These are phyloP conservation scores for Acacia melanoxylon DNA, from an alignment of 306 rosid species.

Conservation along the genomic window DNA sequence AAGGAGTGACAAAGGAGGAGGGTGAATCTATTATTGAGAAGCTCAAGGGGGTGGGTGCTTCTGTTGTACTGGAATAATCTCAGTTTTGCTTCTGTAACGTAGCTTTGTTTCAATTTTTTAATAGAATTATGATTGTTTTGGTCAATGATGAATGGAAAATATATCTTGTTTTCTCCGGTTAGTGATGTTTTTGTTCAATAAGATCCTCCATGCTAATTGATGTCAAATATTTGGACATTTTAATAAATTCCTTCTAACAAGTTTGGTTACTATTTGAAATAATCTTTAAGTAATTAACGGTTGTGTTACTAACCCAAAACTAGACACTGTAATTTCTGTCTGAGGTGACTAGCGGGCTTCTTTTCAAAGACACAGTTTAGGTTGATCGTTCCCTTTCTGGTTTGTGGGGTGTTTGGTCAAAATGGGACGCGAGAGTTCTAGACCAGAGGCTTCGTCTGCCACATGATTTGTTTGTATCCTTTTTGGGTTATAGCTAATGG, in stretches of 20 bases:
- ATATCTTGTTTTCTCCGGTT: not conserved
- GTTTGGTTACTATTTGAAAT: not conserved
- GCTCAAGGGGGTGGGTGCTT: constrained; percentile 51
- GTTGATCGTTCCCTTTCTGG: not conserved
- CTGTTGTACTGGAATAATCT: constrained; percentile 44
- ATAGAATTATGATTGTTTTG: constrained; percentile 22
- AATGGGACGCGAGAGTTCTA: not conserved
- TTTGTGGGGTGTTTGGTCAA: not conserved
- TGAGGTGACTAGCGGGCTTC: not conserved
- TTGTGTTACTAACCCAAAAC: not conserved
- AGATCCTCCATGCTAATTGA: not conserved
- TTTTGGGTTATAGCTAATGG: not conserved
- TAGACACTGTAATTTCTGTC: not conserved
- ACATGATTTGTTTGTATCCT: not conserved
- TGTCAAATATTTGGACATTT: not conserved
- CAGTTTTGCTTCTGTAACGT: not conserved
- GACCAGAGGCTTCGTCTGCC: not conserved
- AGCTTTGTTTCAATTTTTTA: not conserved
- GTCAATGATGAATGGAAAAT: constrained; percentile 16
- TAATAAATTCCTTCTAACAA: not conserved
- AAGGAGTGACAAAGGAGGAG: constrained; percentile 50
- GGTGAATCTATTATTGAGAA: constrained; percentile 40
- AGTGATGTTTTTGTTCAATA: not conserved
- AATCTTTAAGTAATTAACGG: not conserved
- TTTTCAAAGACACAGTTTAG: not conserved